These are phyloP conservation scores for Hemisphaericaspora subhashii DNA, from an alignment of 1,139 yeast species.

Conservation along the genomic window DNA sequence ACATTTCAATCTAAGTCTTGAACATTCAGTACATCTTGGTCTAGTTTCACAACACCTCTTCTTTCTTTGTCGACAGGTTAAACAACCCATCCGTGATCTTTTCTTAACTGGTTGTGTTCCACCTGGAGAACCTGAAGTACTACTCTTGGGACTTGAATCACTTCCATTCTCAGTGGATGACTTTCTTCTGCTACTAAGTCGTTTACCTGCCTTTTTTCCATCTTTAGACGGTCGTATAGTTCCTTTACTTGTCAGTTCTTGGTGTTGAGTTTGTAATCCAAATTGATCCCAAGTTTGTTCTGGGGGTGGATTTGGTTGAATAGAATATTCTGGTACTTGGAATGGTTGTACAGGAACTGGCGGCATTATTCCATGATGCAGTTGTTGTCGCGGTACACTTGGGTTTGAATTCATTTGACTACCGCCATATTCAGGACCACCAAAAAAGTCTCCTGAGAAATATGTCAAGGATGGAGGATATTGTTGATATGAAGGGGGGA, in stretches of 20 bases:
- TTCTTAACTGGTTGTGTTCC: constrained; percentile 23
- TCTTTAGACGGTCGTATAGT: not conserved
- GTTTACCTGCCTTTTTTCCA: not conserved
- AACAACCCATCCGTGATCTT: constrained; percentile 47
- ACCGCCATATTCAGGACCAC: constrained; percentile 9
- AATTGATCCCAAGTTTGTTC: constrained; percentile 3
- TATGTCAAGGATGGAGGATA: constrained; percentile 13
- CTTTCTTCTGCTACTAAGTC: not conserved
- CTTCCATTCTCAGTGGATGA: not conserved
- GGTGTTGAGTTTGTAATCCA: not conserved
- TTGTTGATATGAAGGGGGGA: constrained; percentile 9
- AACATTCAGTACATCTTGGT: constrained; percentile 46
- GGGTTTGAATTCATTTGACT: constrained; percentile 7
- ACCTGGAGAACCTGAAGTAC: constrained; percentile 3
- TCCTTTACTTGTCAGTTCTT: not conserved
- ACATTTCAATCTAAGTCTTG: constrained; percentile 41
- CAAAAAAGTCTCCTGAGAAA: constrained; percentile 10
- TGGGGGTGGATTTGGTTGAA: not conserved
- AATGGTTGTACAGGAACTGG: constrained; percentile 3
- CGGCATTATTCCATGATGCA: constrained; percentile 4
- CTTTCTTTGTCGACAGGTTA: constrained; percentile 47
- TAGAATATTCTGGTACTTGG: not conserved
- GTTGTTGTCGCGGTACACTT: constrained; percentile 6
- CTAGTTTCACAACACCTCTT: constrained; percentile 46
- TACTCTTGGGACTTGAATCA: not conserved